phyloP scores from a whole-genome alignment of 2,329 filamentous ascomycete genomes.

The Drechslera avenae region DNA sequence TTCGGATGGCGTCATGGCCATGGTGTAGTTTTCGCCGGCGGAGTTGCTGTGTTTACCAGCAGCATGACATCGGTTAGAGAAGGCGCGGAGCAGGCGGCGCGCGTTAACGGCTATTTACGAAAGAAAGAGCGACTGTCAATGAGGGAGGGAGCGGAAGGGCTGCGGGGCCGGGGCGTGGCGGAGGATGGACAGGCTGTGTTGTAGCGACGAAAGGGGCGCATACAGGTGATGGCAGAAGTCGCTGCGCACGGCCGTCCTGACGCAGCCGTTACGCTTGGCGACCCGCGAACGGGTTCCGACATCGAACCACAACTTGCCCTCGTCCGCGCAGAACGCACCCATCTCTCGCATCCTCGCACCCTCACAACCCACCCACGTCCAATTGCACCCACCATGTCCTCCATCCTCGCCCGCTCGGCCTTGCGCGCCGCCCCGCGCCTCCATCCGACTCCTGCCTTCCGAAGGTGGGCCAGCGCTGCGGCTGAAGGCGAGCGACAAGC shows the following conservation, averaged over 20 bases:
- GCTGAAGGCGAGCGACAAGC: slow-evolving; percentile 54
- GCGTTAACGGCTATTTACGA: not conserved
- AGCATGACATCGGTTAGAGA: slow-evolving; percentile 40
- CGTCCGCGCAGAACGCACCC: slow-evolving; percentile 19
- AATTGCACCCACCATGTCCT: slow-evolving; percentile 51
- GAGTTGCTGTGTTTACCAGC: slow-evolving; percentile 24
- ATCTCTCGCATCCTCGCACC: slow-evolving; percentile 15
- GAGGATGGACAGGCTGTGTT: slow-evolving; percentile 6
- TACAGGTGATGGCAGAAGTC: slow-evolving; percentile 18
- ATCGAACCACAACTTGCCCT: slow-evolving; percentile 23
- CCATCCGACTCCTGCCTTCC: slow-evolving; percentile 42
- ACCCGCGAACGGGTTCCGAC: slow-evolving; percentile 16
- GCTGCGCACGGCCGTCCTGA: slow-evolving; percentile 13
- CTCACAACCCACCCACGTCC: slow-evolving; percentile 12
- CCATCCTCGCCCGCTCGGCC: slow-evolving; percentile 52
- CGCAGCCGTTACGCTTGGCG: slow-evolving; percentile 25
- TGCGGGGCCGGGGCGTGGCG: slow-evolving; percentile 14
- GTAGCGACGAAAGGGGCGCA: slow-evolving; percentile 24
- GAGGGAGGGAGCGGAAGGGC: slow-evolving; percentile 31
- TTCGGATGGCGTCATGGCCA: slow-evolving; percentile 41
- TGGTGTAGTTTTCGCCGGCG: slow-evolving; percentile 35
- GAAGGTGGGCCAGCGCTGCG: slow-evolving; percentile 47
- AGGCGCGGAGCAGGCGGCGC: slow-evolving; percentile 11
- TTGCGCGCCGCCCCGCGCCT: slow-evolving; percentile 55
- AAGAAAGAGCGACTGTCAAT: slow-evolving; percentile 19